phyloP scores from a whole-genome alignment of 2,329 filamentous ascomycete genomes.

The Diplodia mutila region DNA sequence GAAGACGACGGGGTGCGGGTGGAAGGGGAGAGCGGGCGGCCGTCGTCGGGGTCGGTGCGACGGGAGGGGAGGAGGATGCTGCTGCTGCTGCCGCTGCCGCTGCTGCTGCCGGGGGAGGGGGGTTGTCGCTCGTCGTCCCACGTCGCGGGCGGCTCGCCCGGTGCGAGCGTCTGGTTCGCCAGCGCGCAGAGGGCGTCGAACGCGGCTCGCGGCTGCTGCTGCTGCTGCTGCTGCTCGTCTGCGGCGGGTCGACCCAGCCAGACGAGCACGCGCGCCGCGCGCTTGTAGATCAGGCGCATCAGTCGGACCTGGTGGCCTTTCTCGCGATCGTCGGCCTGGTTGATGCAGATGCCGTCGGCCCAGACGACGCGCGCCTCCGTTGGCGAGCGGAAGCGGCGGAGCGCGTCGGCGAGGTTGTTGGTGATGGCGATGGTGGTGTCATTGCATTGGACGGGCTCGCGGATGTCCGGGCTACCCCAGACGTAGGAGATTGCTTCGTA shows the following conservation, averaged over 20 bases:
- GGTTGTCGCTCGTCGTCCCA: background rate
- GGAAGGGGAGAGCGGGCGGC: background rate
- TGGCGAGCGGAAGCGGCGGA: background rate
- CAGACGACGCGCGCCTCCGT: constrained; percentile 6
- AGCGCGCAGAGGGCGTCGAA: constrained; percentile 3
- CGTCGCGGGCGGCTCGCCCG: background rate
- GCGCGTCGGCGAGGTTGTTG: background rate
- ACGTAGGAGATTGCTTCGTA: constrained; percentile 18
- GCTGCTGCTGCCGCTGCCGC: background rate
- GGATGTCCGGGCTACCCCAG: background rate
- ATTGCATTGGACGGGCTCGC: background rate
- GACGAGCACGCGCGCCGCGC: constrained; percentile 22
- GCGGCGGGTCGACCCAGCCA: constrained; percentile 27
- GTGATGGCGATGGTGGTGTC: background rate
- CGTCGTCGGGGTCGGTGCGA: background rate
- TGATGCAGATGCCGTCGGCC: constrained; percentile 31
- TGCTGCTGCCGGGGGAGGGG: background rate
- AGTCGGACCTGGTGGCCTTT: constrained; percentile 25
- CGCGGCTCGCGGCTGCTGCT: background rate
- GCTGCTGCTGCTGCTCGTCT: background rate
- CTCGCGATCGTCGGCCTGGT: constrained; percentile 27
- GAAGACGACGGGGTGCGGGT: background rate
- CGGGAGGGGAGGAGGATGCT: background rate
- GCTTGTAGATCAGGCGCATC: constrained; percentile 29
- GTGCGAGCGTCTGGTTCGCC: background rate